phyloP scores from a whole-genome alignment of 768 basidiomycete genomes.

The Suillus occidentalis region DNA sequence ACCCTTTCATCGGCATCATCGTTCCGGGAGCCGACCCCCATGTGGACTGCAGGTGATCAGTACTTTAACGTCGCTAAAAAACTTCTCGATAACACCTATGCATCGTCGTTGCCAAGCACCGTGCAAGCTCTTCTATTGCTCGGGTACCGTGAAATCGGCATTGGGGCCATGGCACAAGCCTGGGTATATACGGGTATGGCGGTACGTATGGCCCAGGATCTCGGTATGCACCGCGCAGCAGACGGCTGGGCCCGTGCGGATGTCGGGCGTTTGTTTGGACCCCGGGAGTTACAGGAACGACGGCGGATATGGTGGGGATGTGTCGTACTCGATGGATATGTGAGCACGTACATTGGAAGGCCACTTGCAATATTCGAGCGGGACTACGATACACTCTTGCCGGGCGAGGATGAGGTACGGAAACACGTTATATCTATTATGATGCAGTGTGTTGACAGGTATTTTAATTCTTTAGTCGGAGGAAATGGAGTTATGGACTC shows the following conservation, averaged over 20 bases:
- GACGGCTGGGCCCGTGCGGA: conserved; percentile 72
- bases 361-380: conserved; percentile 73
- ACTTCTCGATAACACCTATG: conserved; percentile 65
- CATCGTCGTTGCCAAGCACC: conserved; percentile 70
- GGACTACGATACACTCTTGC: conserved; percentile 75
- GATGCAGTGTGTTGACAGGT: not conserved
- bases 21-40: conserved; percentile 49
- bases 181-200: conserved; percentile 89
- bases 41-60: conserved; percentile 82
- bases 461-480: conserved; percentile 46
- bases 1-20: conserved; percentile 31
- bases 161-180: conserved; percentile 85
- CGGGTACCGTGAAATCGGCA: conserved; percentile 83
- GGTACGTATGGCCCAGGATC: conserved; percentile 88
- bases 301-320: conserved; percentile 79
- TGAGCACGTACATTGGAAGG: conserved; percentile 77
- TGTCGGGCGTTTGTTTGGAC: conserved; percentile 57
- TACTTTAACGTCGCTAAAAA: conserved; percentile 68
- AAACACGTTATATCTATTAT: not conserved
- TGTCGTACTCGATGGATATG: conserved; percentile 76
- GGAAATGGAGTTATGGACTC: conserved; percentile 55
- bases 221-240: conserved; percentile 80
- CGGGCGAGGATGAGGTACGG: conserved; percentile 57
- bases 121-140: conserved; percentile 80
- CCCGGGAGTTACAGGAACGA: conserved; percentile 66